Evolutionary conservation across 2,329 filamentous ascomycete species (phyloP).

Genomic region (Apiospora phragmitis): DNA sequence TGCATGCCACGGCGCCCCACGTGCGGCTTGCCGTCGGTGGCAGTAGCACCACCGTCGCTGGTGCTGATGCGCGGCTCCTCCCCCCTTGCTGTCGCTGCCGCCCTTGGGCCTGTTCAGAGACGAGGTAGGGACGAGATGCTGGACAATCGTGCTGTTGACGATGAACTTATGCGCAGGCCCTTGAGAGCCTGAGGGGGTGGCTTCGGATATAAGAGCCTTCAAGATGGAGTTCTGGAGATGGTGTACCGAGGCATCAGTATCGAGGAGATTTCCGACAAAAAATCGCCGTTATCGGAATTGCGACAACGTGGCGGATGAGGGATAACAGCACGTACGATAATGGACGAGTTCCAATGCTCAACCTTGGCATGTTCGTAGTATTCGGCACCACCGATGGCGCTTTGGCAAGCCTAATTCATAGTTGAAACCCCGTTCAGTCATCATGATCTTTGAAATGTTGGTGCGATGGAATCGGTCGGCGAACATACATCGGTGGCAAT

Average conservation of each 20-base stretch:
- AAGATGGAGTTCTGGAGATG: conserved; percentile 69
- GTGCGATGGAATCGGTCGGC: conserved; percentile 1
- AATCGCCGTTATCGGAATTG: conserved; percentile 2
- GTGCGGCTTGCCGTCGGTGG: conserved; percentile 66
- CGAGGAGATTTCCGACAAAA: background rate
- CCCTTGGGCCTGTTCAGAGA: conserved; percentile 61
- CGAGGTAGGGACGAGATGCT: conserved; percentile 76
- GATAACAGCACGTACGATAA: conserved; percentile 69
- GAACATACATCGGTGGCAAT: conserved; percentile 77
- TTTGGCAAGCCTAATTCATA: conserved; percentile 71
- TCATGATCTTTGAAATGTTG: background rate
- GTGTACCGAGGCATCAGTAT: background rate
- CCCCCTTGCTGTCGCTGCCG: conserved; percentile 44
- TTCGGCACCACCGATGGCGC: conserved; percentile 70
- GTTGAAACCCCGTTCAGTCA: background rate
- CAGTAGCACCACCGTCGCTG: conserved; percentile 51
- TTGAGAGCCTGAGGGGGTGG: conserved; percentile 56
- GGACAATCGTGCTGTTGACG: conserved; percentile 97
- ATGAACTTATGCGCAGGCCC: conserved; percentile 84
- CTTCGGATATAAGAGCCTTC: conserved; percentile 74
- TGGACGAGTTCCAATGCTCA: conserved; percentile 84
- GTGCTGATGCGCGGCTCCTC: conserved; percentile 57
- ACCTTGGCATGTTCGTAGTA: conserved; percentile 88
- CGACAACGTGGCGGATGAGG: background rate
- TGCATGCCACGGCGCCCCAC: conserved; percentile 89